Evolutionary conservation across 345 rosid genomes (phyloP), one percentile per base, ranked within the genome.

Genomic region (Lumnitzera racemosa): DNA sequence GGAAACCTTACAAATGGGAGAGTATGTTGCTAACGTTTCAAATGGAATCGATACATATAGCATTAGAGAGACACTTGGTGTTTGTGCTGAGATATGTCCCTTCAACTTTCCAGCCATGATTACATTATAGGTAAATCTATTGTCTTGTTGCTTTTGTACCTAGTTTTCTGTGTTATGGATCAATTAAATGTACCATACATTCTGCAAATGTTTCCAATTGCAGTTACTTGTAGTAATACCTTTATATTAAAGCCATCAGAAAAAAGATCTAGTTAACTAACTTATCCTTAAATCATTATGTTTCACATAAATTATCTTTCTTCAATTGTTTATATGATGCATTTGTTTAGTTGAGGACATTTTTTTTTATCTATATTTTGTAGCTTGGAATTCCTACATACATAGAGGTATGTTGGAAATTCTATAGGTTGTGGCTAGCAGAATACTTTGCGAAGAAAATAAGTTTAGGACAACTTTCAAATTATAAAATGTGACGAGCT

Each of bases 51-150:
- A 94, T 76, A 90, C 99, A 1, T 94, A 71, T 67, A 94, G 99
- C 74, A 29, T 86, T 29, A 84, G 97, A 74, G 99, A 87, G 77
- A 96, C 99, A 8, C 87, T 94, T 16, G 99, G 99, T 56, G 91
- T 90, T 52, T 94, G 99, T 76, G 99, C 97, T 46, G 99, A 96
- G 52, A 87, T 94, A 65, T 94, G 99, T 61, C 97, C 99, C 48
- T 94, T 94, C 78, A 94, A 94, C 84, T 94, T 94, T 63, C 97
- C 99, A 10, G 99, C 99, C 24, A 90, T 94, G 99, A 94, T 94
- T 73, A 97, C 99, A 51, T 82, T 94, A 73, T 94, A 97, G 99
- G 99, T 90, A 76, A 58, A 61, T 64, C 49, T 27, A 16, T 56
- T 17, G 24, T 53, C 61, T 46, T 16, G 46, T 31, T 63, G 29